Evolutionary conservation across 2,329 filamentous ascomycete genomes (phyloP).

Genomic region (Neoascochyta sp.): DNA sequence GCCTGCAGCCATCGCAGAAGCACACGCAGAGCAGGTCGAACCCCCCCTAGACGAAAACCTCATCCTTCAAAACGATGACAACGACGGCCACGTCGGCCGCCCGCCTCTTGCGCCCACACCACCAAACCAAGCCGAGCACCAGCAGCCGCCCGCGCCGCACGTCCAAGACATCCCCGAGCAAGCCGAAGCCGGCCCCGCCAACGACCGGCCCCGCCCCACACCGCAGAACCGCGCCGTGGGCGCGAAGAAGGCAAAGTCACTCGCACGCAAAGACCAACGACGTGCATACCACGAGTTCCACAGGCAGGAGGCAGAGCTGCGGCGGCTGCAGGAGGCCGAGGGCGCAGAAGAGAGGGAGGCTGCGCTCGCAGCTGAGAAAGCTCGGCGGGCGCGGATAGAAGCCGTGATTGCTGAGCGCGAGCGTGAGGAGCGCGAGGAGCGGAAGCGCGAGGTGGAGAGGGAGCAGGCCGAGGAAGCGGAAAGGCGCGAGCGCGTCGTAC

Average conservation of each 20-base stretch:
- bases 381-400: constrained; percentile 42
- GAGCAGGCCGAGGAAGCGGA: constrained; percentile 37
- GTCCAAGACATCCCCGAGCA: not conserved
- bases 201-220: constrained; percentile 23
- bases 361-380: constrained; percentile 39
- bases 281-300: constrained; percentile 50
- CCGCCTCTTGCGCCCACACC: constrained; percentile 28
- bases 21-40: constrained; percentile 9
- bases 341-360: constrained; percentile 46
- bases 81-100: constrained; percentile 11
- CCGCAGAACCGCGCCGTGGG: constrained; percentile 40
- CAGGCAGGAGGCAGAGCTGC: constrained; percentile 46
- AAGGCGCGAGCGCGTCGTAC: constrained; percentile 29
- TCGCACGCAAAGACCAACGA: constrained; percentile 45
- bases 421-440: constrained; percentile 39
- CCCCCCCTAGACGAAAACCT: constrained; percentile 23
- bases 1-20: constrained; percentile 1
- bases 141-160: constrained; percentile 1
- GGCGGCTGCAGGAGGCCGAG: constrained; percentile 42
- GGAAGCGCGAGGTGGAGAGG: constrained; percentile 37
- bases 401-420: constrained; percentile 42
- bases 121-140: constrained; percentile 13
- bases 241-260: constrained; percentile 49
- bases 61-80: constrained; percentile 22
- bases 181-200: constrained; percentile 35